Conservation (phyloP, 306 rosid genomes). For the Datisca glomerata region DNA sequence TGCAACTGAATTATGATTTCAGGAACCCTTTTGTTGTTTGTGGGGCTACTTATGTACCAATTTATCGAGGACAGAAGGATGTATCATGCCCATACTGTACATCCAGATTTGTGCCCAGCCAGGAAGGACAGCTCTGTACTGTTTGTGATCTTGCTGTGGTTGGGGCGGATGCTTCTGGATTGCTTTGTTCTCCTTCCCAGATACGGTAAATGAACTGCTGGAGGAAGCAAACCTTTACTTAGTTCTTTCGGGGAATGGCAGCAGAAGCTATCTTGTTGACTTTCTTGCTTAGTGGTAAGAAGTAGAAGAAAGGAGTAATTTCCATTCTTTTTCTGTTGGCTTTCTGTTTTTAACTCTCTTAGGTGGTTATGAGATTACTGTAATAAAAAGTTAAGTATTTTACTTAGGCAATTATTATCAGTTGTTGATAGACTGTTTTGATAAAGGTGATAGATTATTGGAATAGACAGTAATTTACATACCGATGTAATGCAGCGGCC, state of each 20-base stretch:
- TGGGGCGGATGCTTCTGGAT: constrained; percentile 78
- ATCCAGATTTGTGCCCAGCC: constrained; percentile 41
- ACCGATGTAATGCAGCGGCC: too few species aligned
- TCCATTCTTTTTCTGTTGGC: constrained; percentile 5
- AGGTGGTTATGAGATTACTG: constrained; percentile 6
- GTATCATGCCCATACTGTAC: constrained; percentile 68
- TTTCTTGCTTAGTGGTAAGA: not conserved
- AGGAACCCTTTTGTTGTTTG: constrained; percentile 77
- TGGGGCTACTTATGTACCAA: constrained; percentile 78
- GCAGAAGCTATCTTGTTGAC: constrained; percentile 3
- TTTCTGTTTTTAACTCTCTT: not conserved
- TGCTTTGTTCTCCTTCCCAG: constrained; percentile 76
- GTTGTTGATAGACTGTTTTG: too few species aligned
- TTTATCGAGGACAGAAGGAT: constrained; percentile 81
- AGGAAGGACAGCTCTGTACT: constrained; percentile 16
- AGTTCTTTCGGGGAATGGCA: too few species aligned
- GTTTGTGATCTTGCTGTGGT: constrained; percentile 71
- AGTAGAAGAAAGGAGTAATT: constrained; percentile 3
- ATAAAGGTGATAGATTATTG: too few species aligned
- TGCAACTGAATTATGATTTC: constrained; percentile 64
- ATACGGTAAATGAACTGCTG: constrained; percentile 33
- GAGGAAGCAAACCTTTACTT: constrained; percentile 5
- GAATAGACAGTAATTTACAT: too few species aligned
- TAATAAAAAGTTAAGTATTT: constrained; percentile 8
- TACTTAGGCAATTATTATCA: constrained; percentile 7